phyloP scores from a whole-genome alignment of 768 basidiomycete species.

The Harrya chromipes region DNA sequence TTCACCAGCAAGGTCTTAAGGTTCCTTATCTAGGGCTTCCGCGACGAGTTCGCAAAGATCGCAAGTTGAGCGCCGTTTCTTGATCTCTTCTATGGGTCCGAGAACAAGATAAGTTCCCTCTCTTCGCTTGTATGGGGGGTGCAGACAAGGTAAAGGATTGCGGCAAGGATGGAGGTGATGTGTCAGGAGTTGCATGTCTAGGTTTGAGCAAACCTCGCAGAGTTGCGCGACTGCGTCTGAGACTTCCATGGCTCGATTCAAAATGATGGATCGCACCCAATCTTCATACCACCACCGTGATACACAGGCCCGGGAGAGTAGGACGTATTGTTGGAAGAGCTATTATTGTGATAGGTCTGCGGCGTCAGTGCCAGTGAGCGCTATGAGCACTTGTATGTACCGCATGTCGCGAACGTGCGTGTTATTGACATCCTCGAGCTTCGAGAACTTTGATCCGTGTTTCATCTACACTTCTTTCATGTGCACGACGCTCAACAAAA shows the following conservation, averaged over 20 bases:
- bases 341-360: no score
- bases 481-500: no score
- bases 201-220: constrained; percentile 6
- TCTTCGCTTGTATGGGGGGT: neutral
- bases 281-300: no score
- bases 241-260: neutral
- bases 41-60: constrained; percentile 13
- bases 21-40: constrained; percentile 10
- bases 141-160: neutral
- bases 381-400: no score
- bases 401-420: no score
- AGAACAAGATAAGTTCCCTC: neutral
- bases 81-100: constrained; percentile 16
- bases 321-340: no score
- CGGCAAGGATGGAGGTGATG: constrained; percentile 4
- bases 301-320: no score
- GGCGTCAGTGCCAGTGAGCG: no score
- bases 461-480: no score
- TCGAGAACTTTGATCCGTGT: no score
- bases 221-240: neutral
- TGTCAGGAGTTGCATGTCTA: neutral
- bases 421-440: no score
- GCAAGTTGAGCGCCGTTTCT: constrained; percentile 6
- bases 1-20: constrained; percentile 3
- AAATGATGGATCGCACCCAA: neutral